Base-by-base conservation (phyloP, 495 filamentous ascomycete genomes). In the Aspergillus sclerotiicarbonarius region DNA sequence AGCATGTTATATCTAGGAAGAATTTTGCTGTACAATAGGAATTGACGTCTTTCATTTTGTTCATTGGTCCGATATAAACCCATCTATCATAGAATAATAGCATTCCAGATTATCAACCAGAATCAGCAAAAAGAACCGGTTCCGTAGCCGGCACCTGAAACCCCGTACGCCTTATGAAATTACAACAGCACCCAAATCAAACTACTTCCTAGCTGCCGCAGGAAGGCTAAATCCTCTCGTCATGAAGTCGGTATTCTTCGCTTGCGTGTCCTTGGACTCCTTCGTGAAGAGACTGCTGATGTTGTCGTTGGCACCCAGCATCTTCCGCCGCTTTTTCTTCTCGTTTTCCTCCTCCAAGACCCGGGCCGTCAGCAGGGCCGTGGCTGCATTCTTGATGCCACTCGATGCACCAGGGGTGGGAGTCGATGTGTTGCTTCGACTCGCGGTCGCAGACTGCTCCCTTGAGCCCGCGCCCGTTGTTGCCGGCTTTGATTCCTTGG, bases 261-360 rank as follows among this genome's bases (percentile, higher is more conserved):
- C 73, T n/a, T 75, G 75, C 25, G 67, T 70, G 29, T 76, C 77
- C 53, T 78, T 78, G 25, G 73, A 69, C 1, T 77, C 75, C 8
- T 80, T 82, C 2, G 83, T 83, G 62, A 90, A 92, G 29, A 92
- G 71, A 61, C 82, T 88, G 60, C 87, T 83, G 37, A 92, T 54
- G 62, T 86, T 91, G 41, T 87, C 84, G 70, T 85, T 92, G 49
- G 77, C 67, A 6, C 74, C 76, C 57, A 78, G 81, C 58, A 90
- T 63, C 68, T 90, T 96, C 45, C 91, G 82, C 57, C 86, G 75
- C 69, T 95, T 96, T 48, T 90, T 90, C 58, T 81, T 83, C 65
- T 87, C 85, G 48, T 90, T 87, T 67, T 96, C 88, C 58, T 97
- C 94, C 8, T 87, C 86, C 8, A 96, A 67, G 0, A 98, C 92